Evolutionary conservation across 129 eudicot species (phyloP).

Genomic region (Tagetes patula): DNA sequence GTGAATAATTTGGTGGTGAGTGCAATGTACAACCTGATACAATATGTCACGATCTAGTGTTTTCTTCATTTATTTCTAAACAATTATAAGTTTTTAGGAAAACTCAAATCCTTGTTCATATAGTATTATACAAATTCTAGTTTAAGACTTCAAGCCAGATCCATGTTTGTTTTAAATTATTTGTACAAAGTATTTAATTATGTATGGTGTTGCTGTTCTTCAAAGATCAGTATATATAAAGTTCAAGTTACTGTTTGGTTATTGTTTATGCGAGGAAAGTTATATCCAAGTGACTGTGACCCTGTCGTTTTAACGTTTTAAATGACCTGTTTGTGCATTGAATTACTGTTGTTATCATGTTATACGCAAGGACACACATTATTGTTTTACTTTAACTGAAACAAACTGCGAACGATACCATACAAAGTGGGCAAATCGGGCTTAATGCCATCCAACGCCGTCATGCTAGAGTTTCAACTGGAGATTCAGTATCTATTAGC

Average conservation of each 20-base stretch:
- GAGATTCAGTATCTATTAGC: conserved; percentile 61
- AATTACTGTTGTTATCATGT: conserved; percentile 16
- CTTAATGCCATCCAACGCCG: conserved; percentile 91
- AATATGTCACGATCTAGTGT: background rate
- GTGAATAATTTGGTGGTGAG: background rate
- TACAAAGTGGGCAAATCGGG: conserved; percentile 64
- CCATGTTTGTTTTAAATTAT: background rate
- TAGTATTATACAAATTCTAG: background rate
- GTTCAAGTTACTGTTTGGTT: background rate
- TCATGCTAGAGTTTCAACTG: conserved; percentile 78
- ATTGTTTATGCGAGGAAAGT: background rate
- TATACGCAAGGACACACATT: background rate
- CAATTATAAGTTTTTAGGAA: no score
- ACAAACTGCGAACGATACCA: conserved; percentile 57
- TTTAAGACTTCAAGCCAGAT: background rate
- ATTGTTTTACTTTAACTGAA: conserved; percentile 55
- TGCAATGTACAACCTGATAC: conserved; percentile 11
- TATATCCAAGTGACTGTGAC: background rate
- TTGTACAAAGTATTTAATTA: background rate
- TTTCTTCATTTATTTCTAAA: background rate
- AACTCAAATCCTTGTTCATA: no score
- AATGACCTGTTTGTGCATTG: conserved; percentile 11
- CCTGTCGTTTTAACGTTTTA: conserved; percentile 2
- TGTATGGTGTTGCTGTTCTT: background rate
- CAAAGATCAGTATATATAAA: background rate